phyloP scores from a whole-genome alignment of 2,329 filamentous ascomycete species.

The Daldinia sp. region DNA sequence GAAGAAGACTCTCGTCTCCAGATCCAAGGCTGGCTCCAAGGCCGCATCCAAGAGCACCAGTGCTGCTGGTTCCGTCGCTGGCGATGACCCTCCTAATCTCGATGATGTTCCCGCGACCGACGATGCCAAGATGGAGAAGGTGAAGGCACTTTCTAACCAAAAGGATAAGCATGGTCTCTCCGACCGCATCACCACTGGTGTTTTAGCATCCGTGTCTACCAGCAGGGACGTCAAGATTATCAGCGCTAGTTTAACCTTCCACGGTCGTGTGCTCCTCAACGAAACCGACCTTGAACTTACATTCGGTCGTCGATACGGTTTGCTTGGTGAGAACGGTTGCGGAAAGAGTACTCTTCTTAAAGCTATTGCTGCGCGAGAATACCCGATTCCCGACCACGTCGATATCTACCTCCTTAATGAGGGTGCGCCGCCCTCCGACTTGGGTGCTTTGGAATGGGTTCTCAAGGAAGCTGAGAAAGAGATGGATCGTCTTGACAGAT shows the following conservation, averaged over 20 bases:
- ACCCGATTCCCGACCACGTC: slow-evolving; percentile 93
- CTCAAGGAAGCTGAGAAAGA: slow-evolving; percentile 94
- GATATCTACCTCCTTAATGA: slow-evolving; percentile 99
- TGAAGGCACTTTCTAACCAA: slow-evolving; percentile 90
- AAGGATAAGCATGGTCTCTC: slow-evolving; percentile 97
- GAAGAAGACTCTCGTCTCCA: slow-evolving; percentile 79
- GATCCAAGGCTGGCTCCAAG: slow-evolving; percentile 76
- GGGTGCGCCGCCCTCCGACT: slow-evolving; percentile 88
- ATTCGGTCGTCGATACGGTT: slow-evolving; percentile 91
- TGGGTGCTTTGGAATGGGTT: slow-evolving; percentile 97
- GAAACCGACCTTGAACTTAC: slow-evolving; percentile 94
- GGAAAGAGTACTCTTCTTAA: slow-evolving; percentile 99
- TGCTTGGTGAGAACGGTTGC: slow-evolving; percentile 98
- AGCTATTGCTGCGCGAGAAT: slow-evolving; percentile 93
- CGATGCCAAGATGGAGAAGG: slow-evolving; percentile 79
- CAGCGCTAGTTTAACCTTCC: slow-evolving; percentile 93
- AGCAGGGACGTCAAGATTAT: slow-evolving; percentile 98
- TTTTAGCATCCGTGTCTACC: slow-evolving; percentile 83
- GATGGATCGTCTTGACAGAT: slow-evolving; percentile 87
- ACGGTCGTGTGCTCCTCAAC: slow-evolving; percentile 94
- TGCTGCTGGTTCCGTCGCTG: slow-evolving; percentile 74
- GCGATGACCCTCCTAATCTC: slow-evolving; percentile 74
- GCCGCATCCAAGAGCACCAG: slow-evolving; percentile 71
- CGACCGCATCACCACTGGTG: slow-evolving; percentile 97
- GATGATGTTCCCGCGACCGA: slow-evolving; percentile 79